Base-by-base conservation (phyloP, 1,284 basidiomycete species). In the Lentinus polychrous region DNA sequence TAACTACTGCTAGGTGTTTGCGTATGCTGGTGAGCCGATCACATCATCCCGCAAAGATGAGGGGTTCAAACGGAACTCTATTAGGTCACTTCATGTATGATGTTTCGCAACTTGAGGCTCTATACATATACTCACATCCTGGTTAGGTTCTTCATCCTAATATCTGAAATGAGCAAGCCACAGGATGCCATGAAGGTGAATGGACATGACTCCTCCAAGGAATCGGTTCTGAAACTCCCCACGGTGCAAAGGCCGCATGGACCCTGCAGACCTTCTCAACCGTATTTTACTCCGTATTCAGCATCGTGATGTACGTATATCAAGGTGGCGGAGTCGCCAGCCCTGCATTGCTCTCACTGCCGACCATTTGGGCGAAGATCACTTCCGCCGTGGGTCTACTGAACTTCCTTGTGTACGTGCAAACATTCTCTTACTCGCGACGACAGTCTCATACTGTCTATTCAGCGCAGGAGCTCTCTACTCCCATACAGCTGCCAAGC, bases 291-390 rank as follows among this genome's bases (percentile, higher is more conserved):
- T 59, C 62, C 2, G 54, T 75, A 12, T 78, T 77, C 57, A 67
- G 70, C 46, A 64, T 81, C 15, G 72, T 83, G 4, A 64, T 78
- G 34, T 77, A 80, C 54, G 69, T 75, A 2, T 84, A 81, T 59
- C 69, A 80, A 49, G 81, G 82, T 14, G 73, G 72, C 45, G 72
- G 72, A 3, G 77, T 81, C 38, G 70, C 69, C 35, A 78, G 79
- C 0, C 79, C 79, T 1, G 74, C 75, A 0, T 62, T 81, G 24
- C 59, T 78, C 22, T 78, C 76, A 2, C 64, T 79, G 8, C 70
- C 74, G 18, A 66, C 70, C 0, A 65, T 59, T 40, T 79, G 75
- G 76, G 63, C 74, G 17, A 79, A 79, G 56, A 66, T 67, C 8
- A 60, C 70, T 12, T 79, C 76, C 52, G 76, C 60, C 12, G 63